Evolutionary conservation across 257 asterid genomes (phyloP), one percentile per base, ranked within the genome.

Genomic region (Jacaranda copaia): DNA sequence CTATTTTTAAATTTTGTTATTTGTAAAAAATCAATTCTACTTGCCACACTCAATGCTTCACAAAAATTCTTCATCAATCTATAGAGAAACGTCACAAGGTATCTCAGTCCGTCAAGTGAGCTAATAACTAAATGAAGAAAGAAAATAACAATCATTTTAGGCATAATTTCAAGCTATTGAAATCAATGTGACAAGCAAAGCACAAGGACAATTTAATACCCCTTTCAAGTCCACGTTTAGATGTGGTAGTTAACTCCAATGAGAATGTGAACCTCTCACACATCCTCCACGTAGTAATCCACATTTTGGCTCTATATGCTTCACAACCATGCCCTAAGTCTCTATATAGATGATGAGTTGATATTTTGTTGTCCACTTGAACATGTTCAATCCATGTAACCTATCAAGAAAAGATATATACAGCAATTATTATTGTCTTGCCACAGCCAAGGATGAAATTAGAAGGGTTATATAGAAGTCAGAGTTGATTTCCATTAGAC

Each of bases 361-460:
- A 66, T 9, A 63, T 56, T 77, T 85, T 90, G 68, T 89, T 96
- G 15, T 90, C 92, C 71, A 91, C 94, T 85, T 93, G 91, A 73
- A 91, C 90, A 75, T 91, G 95, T 60, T 90, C 98, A 5, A 93
- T 67, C 98, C 98, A 93, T 68, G 93, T 87, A 56, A 93, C 89
- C 98, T 93, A 68, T 15, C 7, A 70, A 67, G 52, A 13, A 8
- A 52, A 67, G 9, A 25, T 25, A 25, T 25, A 25, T 25, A 25
- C 32, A 25, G n/a, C 2, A 25, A 25, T 25, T 25, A 25, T 25
- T 25, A 25, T 25, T 2, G 2, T 25, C 32, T 25, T 25, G 2
- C 1, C 32, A 25, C 32, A 0, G 32, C 32, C 32, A 25, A 25
- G 2, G 32, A 25, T 25, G 32, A 42, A 25, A 48, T 8, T 8